These are phyloP conservation scores for Gilbertella persicaria DNA, from an alignment of 371 early-diverging fungal species.

Conservation along the genomic window DNA sequence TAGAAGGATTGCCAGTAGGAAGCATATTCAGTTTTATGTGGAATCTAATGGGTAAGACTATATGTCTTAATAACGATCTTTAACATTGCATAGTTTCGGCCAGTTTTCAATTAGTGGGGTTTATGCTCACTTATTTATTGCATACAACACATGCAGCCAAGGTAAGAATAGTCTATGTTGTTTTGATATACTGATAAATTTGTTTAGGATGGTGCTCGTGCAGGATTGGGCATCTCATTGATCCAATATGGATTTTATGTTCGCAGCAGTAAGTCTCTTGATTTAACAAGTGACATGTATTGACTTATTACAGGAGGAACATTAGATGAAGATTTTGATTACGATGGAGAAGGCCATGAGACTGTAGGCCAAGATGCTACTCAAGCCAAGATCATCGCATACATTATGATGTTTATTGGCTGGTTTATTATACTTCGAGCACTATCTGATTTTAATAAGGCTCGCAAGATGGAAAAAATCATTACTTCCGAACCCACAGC, in stretches of 20 bases:
- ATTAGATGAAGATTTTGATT: slow-evolving; percentile 24
- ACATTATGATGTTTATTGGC: slow-evolving; percentile 60
- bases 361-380: slow-evolving; percentile 14
- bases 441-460: slow-evolving; percentile 51
- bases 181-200: not conserved
- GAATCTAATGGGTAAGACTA: slow-evolving; percentile 51
- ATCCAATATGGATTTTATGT: slow-evolving; percentile 59
- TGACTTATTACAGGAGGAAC: slow-evolving; percentile 15
- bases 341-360: slow-evolving; percentile 17
- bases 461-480: slow-evolving; percentile 54
- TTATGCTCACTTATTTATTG: slow-evolving; percentile 63
- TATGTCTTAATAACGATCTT: not conserved
- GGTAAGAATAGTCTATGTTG: slow-evolving; percentile 27
- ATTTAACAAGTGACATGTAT: not conserved
- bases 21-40: slow-evolving; percentile 54
- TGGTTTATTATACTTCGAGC: slow-evolving; percentile 59
- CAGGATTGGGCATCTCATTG: slow-evolving; percentile 63
- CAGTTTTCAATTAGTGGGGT: slow-evolving; percentile 67
- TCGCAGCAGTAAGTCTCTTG: slow-evolving; percentile 42
- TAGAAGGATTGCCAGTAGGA: slow-evolving; percentile 64
- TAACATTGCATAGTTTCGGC: slow-evolving; percentile 48
- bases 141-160: slow-evolving; percentile 66
- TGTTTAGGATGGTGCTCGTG: slow-evolving; percentile 55
- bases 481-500: slow-evolving; percentile 39
- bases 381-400: slow-evolving; percentile 39